Conservation (phyloP, 495 filamentous ascomycete species). For the Immersiella caudata region DNA sequence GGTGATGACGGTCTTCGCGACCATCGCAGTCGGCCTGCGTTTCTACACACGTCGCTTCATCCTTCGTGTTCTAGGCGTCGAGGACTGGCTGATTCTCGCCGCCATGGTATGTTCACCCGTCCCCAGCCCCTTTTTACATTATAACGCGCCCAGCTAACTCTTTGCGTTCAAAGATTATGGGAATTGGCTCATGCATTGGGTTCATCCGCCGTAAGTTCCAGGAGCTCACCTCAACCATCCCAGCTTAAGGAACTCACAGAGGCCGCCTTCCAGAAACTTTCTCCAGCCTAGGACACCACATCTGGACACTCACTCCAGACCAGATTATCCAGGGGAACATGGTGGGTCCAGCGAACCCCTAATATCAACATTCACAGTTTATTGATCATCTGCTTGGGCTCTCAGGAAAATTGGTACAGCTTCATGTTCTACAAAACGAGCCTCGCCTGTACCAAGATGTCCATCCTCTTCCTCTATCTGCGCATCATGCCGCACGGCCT, state of each 20-base stretch:
- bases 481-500: slow-evolving; percentile 28
- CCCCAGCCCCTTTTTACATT: too few relatives aligned
- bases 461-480: slow-evolving; percentile 32
- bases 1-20: background rate
- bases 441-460: slow-evolving; percentile 35
- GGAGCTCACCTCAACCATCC: background rate
- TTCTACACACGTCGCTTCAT: slow-evolving; percentile 4
- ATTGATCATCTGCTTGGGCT: background rate
- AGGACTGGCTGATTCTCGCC: slow-evolving; percentile 6
- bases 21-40: background rate
- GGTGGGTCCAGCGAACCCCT: background rate
- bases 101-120: background rate
- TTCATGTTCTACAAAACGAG: slow-evolving; percentile 18
- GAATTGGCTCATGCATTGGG: background rate
- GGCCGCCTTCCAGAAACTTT: slow-evolving; percentile 1
- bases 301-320: background rate
- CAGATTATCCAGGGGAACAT: background rate
- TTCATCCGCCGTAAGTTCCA: background rate
- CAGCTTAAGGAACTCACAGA: background rate
- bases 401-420: slow-evolving; percentile 5
- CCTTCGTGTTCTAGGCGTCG: background rate
- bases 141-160: too few relatives aligned
- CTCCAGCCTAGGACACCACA: slow-evolving; percentile 2
- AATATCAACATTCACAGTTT: too few relatives aligned
- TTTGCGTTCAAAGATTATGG: background rate